Base-by-base conservation (phyloP, 306 rosid genomes). In the Prunus campanulata region DNA sequence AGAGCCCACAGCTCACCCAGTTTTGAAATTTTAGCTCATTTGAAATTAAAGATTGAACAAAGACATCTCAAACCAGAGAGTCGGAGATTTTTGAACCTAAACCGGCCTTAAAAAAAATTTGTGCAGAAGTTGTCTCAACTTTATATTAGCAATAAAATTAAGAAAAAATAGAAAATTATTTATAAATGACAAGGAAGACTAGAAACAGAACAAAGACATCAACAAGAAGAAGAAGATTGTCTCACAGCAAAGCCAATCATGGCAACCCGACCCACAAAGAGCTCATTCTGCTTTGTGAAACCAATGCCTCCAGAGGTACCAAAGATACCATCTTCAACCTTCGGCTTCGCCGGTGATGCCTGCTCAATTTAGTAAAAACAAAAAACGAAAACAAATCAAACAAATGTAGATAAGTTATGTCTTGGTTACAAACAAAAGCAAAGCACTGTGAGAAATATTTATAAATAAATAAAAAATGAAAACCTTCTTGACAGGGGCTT, bases 281-380 rank as follows among this genome's bases (percentile, higher is more conserved):
- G 98, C 84, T 95, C 99, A 56, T 95, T 95, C 89, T 90, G 88
- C 90, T 95, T 95, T 0, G 99, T 95, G 76, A 95, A 95, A 42
- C 97, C 99, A 86, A 95, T 87, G 49, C 99, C 99, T 19, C 99
- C 99, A 1, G 99, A 95, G 72, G 99, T 95, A 19, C 99, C 99
- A 76, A 95, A 92, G 60, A 95, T 2, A 25, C 99, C 99, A 79
- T 87, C 92, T 84, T 95, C 99, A 79, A 92, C 98, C 90, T 89
- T 92, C 20, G 81, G 83, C 87, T 95, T 92, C 22, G 92, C 76
- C 80, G 80, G n/a, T 54, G 8, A 11, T 76, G 77, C 97, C 99
- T 95, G 82, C 24, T 19, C 25, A 67, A 75, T 64, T 52, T 3
- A 32, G 44, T 39, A 39, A 39, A 39, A 39, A 7, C 9, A 39